Evolutionary conservation across 352 stramenopile species (phyloP).

Genomic region (Globisporangium irregulare): DNA sequence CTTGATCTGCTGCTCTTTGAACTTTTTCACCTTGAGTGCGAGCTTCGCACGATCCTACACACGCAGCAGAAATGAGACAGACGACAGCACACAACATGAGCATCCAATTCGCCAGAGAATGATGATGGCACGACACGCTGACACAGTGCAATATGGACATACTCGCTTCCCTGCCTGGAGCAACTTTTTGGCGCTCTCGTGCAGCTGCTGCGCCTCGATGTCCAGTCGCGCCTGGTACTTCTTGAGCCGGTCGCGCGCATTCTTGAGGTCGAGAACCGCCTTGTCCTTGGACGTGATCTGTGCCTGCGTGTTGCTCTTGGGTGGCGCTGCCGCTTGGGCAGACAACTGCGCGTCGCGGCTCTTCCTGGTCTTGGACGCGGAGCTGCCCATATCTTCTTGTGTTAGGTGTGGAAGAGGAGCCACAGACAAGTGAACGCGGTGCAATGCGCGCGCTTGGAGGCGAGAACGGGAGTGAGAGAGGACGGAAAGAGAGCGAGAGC

Average conservation of each 20-base stretch:
- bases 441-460: neutral
- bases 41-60: slow-evolving; percentile 79
- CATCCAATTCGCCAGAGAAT: neutral
- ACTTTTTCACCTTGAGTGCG: slow-evolving; percentile 88
- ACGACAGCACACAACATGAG: neutral
- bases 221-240: slow-evolving; percentile 85
- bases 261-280: slow-evolving; percentile 87
- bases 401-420: neutral
- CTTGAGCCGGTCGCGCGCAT: slow-evolving; percentile 80
- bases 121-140: neutral
- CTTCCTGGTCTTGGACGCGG: slow-evolving; percentile 54
- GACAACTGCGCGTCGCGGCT: slow-evolving; percentile 11
- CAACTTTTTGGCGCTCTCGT: slow-evolving; percentile 75
- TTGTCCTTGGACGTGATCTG: slow-evolving; percentile 88
- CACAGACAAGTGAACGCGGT: neutral
- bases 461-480: neutral
- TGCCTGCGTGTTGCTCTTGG: slow-evolving; percentile 30
- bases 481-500: neutral
- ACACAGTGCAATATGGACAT: slow-evolving; percentile 1
- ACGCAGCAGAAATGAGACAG: neutral
- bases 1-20: slow-evolving; percentile 87
- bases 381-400: slow-evolving; percentile 19
- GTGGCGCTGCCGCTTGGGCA: slow-evolving; percentile 5
- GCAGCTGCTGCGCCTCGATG: slow-evolving; percentile 74
- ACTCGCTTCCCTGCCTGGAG: slow-evolving; percentile 68